Evolutionary conservation across 2,329 filamentous ascomycete genomes (phyloP), one percentile per base, ranked within the genome.

Genomic region (Emergomyces pasteurianus): DNA sequence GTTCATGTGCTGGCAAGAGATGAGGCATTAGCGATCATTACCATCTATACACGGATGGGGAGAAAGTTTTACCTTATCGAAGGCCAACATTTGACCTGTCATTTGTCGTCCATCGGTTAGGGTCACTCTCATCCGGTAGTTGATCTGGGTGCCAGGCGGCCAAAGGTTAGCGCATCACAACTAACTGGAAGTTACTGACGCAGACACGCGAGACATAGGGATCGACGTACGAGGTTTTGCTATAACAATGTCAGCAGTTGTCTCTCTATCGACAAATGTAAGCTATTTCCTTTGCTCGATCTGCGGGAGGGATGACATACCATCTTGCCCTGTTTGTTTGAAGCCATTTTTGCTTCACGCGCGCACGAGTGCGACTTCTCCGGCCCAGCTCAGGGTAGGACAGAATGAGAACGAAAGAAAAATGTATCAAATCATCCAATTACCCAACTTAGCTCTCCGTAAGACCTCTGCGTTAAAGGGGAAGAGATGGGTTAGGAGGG

Each of bases 261-360:
- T 71, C 70, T 69, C 78, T 76, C 47, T 49, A 36, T 54, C 61
- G 58, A 76, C 83, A 78, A 81, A 82, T 75, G 67, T 36, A 69
- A 71, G 71, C 66, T 75, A 77, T 72, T 10, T 47, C 43, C 75
- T 70, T 73, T 73, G 72, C 66, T 74, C 70, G 74, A 55, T 68
- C 73, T 69, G 59, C 65, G 62, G 67, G 69, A 70, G 66, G 66
- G 63, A 64, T 62, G 63, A 86, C 90, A 83, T 81, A 97, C 94
- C 94, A 99, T 97, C 84, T 99, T 97, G 79, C 94, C 94, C 79
- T 96, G 92, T 79, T 96, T 95, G 84, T 96, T 92, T 65, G 76
- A 71, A 74, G 86, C 84, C 86, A 86, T 87, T 68, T 68, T 76
- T 86, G 73, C 63, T 65, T 68, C 64, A 60, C 63, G 66, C 63